phyloP scores from a whole-genome alignment of 495 filamentous ascomycete species.

The Penicillium canariense region DNA sequence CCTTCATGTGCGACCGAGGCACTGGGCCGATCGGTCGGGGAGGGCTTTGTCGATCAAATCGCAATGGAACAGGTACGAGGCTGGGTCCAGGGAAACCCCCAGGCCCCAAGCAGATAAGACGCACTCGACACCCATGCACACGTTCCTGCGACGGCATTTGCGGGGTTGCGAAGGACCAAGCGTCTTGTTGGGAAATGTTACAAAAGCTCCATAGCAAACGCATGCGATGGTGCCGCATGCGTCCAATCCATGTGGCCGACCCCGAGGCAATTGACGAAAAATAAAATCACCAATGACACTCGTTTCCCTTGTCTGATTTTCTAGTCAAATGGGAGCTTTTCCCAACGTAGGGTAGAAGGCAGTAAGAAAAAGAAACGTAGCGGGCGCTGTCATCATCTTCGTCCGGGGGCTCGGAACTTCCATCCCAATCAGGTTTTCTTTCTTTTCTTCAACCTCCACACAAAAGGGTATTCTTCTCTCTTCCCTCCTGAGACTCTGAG shows the following conservation, averaged over 20 bases:
- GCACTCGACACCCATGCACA: not conserved
- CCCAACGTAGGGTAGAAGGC: slow-evolving; percentile 1
- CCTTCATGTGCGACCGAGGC: slow-evolving; percentile 29
- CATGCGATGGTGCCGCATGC: slow-evolving; percentile 9
- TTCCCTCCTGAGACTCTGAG: not conserved
- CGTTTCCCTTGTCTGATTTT: not conserved
- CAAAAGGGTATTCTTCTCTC: not conserved
- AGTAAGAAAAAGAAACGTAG: not conserved
- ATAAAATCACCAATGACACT: slow-evolving; percentile 2
- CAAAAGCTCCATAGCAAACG: not conserved
- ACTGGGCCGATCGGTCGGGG: slow-evolving; percentile 17
- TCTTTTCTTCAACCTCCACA: not conserved
- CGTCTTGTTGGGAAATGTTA: slow-evolving; percentile 13
- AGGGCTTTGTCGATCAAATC: slow-evolving; percentile 20
- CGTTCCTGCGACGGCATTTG: slow-evolving; percentile 5
- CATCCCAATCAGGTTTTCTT: slow-evolving; percentile 6
- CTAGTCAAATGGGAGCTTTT: not conserved
- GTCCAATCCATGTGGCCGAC: slow-evolving; percentile 1
- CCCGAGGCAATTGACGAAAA: slow-evolving; percentile 13
- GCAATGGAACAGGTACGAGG: slow-evolving; percentile 11
- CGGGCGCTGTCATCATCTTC: not conserved
- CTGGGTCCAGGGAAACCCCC: slow-evolving; percentile 2
- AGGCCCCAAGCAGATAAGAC: slow-evolving; percentile 2
- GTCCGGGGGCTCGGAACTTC: slow-evolving; percentile 6
- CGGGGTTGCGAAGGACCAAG: slow-evolving; percentile 25